Evolutionary conservation across 2,329 filamentous ascomycete genomes (phyloP), one percentile per base, ranked within the genome.

Genomic region (Paecilomyces variotii): DNA sequence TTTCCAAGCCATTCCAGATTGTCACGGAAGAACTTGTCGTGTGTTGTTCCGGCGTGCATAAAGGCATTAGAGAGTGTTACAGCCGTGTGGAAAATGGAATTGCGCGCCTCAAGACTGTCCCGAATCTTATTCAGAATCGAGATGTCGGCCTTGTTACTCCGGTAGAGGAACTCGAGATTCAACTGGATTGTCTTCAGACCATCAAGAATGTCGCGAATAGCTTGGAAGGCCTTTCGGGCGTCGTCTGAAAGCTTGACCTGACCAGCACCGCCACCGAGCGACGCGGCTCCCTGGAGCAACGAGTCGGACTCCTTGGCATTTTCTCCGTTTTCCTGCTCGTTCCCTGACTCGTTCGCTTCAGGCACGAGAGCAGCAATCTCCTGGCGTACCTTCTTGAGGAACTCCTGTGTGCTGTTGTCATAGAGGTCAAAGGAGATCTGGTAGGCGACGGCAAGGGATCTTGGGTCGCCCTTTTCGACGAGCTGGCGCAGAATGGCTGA

Each of bases 381-480:
- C 59, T 89, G 85, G 69, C 93, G 87, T 52, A 99, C 90, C 76
- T 94, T 97, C 65, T 87, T 87, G 26, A 99, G 77, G 68, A 99
- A 99, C 72, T 97, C 94, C 68, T 99, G 94, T 0, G 94, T 97
- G 65, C 94, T 94, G 70, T 99, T 99, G 77, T 99, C 94, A 75
- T 97, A 97, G 4, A 99, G 82, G 69, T 99, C 94, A 69, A 99
- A 99, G 1, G 93, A 94, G 59, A 99, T 96, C 73, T 99, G 94
- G 74, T 97, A 99, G 19, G 94, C 94, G 55, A 90, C 88, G 24
- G 92, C 89, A 14, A 90, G 84, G 0, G 91, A 91, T 60, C 86
- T 86, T 55, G 86, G 82, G 65, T 96, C 90, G 4, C 86, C 90
- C 63, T 89, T 89, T 61, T 88, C 82, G 9, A 97, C 87, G 25